phyloP scores from a whole-genome alignment of 192 early-diverging fungal species.

The Gryganskiella cystojenkinii region DNA sequence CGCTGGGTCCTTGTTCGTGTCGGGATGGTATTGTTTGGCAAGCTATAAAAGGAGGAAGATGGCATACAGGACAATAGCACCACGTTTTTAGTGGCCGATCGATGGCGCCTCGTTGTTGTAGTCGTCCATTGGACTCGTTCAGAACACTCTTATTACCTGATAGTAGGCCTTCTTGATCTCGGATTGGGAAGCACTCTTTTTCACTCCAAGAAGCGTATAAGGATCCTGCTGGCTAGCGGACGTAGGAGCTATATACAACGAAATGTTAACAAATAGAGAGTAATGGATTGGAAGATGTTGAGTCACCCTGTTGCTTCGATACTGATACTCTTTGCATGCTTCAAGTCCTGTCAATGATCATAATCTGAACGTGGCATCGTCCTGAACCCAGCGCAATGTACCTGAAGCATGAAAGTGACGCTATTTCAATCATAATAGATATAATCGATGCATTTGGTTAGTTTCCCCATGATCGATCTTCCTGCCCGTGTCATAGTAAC shows the following conservation, averaged over 20 bases:
- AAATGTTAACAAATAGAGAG: not conserved
- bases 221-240: constrained; percentile 69
- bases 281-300: not conserved
- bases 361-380: not conserved
- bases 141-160: constrained; percentile 60
- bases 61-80: too few species aligned
- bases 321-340: not conserved
- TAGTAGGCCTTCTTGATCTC: constrained; percentile 99
- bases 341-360: too few species aligned
- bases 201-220: constrained; percentile 89
- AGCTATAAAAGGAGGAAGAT: constrained; percentile 58
- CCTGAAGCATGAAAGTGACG: constrained; percentile 48
- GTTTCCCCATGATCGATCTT: not conserved
- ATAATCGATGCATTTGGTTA: not conserved
- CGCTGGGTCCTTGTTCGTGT: constrained; percentile 92
- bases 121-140: not conserved
- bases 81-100: too few species aligned
- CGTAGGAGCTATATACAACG: constrained; percentile 20
- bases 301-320: not conserved
- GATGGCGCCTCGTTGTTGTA: too few species aligned
- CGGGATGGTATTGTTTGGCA: constrained; percentile 98
- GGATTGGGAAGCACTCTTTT: constrained; percentile 75
- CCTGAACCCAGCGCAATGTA: not conserved
- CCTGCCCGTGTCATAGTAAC: too few species aligned
- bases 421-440: too few species aligned